A percentile compares a stretch with the other conserved stretches of the same genome.
phyloP scores from a whole-genome alignment of 1,284 basidiomycete species.

The Cryptococcus sp. region DNA sequence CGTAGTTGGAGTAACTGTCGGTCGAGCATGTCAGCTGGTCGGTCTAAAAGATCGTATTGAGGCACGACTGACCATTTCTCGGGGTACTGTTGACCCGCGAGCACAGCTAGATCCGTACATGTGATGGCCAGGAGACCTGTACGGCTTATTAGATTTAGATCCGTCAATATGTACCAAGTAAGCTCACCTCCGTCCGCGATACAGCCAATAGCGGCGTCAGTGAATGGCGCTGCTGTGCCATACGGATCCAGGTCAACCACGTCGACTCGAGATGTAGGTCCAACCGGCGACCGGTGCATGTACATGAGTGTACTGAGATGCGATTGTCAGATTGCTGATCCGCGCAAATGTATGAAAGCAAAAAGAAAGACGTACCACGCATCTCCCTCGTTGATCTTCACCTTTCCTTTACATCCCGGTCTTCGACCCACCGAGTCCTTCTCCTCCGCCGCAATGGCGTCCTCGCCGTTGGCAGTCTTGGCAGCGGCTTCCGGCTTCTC shows the following conservation, averaged over 20 bases:
- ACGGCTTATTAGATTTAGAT: background rate
- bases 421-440: constrained; percentile 43
- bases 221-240: constrained; percentile 93
- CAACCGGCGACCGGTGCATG: constrained; percentile 67
- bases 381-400: constrained; percentile 84
- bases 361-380: constrained; percentile 70
- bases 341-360: background rate
- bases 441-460: constrained; percentile 1
- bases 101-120: constrained; percentile 91
- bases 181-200: constrained; percentile 77
- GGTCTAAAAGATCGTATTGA: too few relatives aligned
- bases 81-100: constrained; percentile 91
- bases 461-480: constrained; percentile 17
- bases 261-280: constrained; percentile 69
- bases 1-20: constrained; percentile 87
- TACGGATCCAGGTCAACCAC: constrained; percentile 97
- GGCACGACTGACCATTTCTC: constrained; percentile 78
- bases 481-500: constrained; percentile 19
- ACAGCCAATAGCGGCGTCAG: constrained; percentile 93
- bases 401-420: constrained; percentile 59
- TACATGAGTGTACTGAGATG: constrained; percentile 80
- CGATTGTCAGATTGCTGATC: background rate
- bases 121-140: constrained; percentile 89
- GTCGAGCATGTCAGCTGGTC: constrained; percentile 6
- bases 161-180: background rate